phyloP scores from a whole-genome alignment of 345 rosid species.

The Erodium maritimum region DNA sequence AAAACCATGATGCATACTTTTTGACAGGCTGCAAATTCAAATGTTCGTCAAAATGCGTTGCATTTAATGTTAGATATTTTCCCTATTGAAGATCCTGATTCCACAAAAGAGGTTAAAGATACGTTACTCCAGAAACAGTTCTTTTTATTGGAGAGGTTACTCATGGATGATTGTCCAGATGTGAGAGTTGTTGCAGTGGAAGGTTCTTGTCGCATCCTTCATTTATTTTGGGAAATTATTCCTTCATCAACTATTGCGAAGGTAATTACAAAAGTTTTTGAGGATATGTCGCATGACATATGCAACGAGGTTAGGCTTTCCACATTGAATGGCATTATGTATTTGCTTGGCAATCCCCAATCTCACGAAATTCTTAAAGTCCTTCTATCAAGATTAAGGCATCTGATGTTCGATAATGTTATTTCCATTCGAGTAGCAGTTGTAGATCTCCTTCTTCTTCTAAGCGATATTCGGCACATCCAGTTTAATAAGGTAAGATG shows the following conservation, averaged over 20 bases:
- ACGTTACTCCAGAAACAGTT: constrained; percentile 68
- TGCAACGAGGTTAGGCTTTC: constrained; percentile 82
- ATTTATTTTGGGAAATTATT: constrained; percentile 86
- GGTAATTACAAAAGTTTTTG: constrained; percentile 42
- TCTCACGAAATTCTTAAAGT: constrained; percentile 89
- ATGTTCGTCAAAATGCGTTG: constrained; percentile 82
- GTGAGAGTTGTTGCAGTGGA: constrained; percentile 90
- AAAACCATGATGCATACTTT: constrained; percentile 8
- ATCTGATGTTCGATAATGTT: constrained; percentile 49
- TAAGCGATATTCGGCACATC: constrained; percentile 52
- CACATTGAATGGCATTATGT: constrained; percentile 59
- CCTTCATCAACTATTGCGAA: constrained; percentile 77
- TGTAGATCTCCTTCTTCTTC: constrained; percentile 64
- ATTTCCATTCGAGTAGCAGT: constrained; percentile 52
- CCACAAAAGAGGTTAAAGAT: constrained; percentile 83
- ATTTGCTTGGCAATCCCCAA: constrained; percentile 82
- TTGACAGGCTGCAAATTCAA: constrained; percentile 85
- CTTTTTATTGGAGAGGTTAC: constrained; percentile 64
- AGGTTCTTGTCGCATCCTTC: constrained; percentile 79
- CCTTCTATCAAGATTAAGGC: constrained; percentile 66
- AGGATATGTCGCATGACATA: constrained; percentile 63
- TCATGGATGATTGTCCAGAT: constrained; percentile 79
- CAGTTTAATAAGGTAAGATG: constrained; percentile 76
- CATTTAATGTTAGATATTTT: constrained; percentile 79
- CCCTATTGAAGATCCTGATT: constrained; percentile 90